phyloP scores from a whole-genome alignment of 768 basidiomycete species.

The Rhodocollybia butyracea region DNA sequence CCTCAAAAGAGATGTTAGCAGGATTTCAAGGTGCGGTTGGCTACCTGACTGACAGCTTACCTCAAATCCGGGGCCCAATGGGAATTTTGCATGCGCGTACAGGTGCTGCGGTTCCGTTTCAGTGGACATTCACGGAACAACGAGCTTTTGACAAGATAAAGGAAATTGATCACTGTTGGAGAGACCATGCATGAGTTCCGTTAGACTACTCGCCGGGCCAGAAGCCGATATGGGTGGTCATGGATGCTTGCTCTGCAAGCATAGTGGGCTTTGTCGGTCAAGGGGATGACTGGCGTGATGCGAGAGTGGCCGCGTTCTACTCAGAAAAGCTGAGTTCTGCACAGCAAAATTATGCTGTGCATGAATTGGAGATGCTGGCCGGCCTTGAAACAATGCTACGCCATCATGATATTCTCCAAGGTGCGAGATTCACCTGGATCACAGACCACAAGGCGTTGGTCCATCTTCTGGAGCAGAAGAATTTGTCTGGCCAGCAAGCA shows the following conservation, averaged over 20 bases:
- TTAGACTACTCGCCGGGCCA: conserved; percentile 7
- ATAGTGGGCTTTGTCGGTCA: not conserved
- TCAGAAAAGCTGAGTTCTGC: conserved; percentile 19
- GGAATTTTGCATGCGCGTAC: conserved; percentile 24
- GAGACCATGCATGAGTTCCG: conserved; percentile 1
- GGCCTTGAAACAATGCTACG: conserved; percentile 16
- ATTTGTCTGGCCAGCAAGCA: conserved; percentile 19
- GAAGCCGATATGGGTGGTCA: conserved; percentile 9
- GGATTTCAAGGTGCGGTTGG: conserved; percentile 29
- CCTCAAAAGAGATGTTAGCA: conserved; percentile 26
- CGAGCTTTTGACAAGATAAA: conserved; percentile 35
- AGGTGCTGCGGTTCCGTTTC: conserved; percentile 20
- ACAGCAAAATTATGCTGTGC: conserved; percentile 21
- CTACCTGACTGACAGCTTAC: conserved; percentile 31
- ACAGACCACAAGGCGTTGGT: conserved; percentile 21
- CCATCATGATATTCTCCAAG: conserved; percentile 13
- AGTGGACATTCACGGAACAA: conserved; percentile 26
- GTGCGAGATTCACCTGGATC: conserved; percentile 11
- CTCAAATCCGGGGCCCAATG: conserved; percentile 34
- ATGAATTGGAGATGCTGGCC: conserved; percentile 27
- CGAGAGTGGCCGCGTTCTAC: conserved; percentile 12
- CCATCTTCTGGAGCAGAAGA: conserved; percentile 17
- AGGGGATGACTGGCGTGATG: conserved; percentile 12
- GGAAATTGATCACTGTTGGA: conserved; percentile 8
- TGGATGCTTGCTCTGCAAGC: conserved; percentile 11